Base-by-base conservation (phyloP, 2,329 filamentous ascomycete genomes). In the Beauveria caledonica region DNA sequence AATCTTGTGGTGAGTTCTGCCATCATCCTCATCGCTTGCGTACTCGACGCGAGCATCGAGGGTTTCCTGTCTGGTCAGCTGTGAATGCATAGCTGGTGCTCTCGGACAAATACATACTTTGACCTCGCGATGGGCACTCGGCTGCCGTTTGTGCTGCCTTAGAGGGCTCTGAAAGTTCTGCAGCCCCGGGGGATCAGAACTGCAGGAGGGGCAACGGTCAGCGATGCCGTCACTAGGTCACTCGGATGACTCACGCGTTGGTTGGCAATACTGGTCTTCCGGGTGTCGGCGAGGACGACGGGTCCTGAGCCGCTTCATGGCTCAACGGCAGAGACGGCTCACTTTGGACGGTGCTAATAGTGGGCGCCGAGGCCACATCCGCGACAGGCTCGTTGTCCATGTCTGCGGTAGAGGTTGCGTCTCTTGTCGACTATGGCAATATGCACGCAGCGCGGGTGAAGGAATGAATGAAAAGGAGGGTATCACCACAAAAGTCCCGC, bases 11-110 rank as follows among this genome's bases (percentile, higher is more conserved):
- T 95, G 86, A 3, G 88, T 86, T 55, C 80, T 83, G 27, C 92
- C 92, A 69, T 96, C 91, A 66, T 87, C 80, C 67, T 93, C 88
- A 71, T 92, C 92, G 68, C 87, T 94, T 63, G 84, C 87, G 73
- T 95, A 96, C 70, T 94, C 86, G 33, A 91, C 92, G 62, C 86
- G 86, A 59, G 93, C 93, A 78, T 97, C 88, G 68, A 96, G 84
- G 3, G 93, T 97, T 85, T 96, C 92, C 88, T 93, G 67, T 60
- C 19, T 49, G 40, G 40, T 54, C 45, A 60, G 58, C 50, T 27
- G 25, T 25, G 21, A 52, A 66, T 55, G 66, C 66, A 42, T 48
- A 39, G 45, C 21, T 21, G 17, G 3, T 33, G 17, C 19, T n/a
- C n/a, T 8, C 17, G 10, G 46, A 40, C 40, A 33, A 52, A 17